These are phyloP conservation scores for Dalbergia oliveri DNA, from an alignment of 306 rosid species.

Conservation along the genomic window DNA sequence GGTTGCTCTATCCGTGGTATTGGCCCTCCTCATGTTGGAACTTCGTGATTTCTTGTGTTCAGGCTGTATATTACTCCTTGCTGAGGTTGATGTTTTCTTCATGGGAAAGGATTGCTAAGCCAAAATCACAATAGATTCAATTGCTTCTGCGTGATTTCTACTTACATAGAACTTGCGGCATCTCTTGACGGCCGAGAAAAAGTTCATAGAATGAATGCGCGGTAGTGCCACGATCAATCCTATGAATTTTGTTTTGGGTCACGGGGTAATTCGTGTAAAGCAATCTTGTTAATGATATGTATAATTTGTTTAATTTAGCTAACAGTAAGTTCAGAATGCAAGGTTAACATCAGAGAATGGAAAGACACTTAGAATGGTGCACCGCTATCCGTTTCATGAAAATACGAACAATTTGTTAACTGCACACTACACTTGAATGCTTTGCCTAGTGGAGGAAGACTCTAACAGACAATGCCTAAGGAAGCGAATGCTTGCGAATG, in stretches of 20 bases:
- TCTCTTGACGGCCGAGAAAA: neutral
- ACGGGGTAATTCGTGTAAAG: constrained; percentile 36
- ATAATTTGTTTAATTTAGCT: constrained; percentile 41
- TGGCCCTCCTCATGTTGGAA: constrained; percentile 99
- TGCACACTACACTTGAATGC: neutral
- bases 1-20: constrained; percentile 95
- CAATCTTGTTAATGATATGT: constrained; percentile 32
- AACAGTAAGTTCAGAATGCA: neutral
- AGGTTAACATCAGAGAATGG: neutral
- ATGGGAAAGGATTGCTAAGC: constrained; percentile 64
- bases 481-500: neutral
- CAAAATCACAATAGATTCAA: constrained; percentile 46
- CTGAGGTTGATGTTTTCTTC: constrained; percentile 65
- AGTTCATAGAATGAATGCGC: neutral
- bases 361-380: neutral
- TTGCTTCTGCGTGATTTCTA: neutral
- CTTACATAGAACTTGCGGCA: neutral
- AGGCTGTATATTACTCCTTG: constrained; percentile 64
- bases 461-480: neutral
- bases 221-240: neutral
- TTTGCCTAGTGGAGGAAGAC: neutral
- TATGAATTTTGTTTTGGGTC: constrained; percentile 2
- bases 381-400: neutral
- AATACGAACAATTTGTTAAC: neutral
- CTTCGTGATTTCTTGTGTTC: constrained; percentile 63